Percentiles rank a stretch among this genome's conserved stretches.
Conservation (phyloP, 2,329 filamentous ascomycete genomes). For the Diplodia mutila region DNA sequence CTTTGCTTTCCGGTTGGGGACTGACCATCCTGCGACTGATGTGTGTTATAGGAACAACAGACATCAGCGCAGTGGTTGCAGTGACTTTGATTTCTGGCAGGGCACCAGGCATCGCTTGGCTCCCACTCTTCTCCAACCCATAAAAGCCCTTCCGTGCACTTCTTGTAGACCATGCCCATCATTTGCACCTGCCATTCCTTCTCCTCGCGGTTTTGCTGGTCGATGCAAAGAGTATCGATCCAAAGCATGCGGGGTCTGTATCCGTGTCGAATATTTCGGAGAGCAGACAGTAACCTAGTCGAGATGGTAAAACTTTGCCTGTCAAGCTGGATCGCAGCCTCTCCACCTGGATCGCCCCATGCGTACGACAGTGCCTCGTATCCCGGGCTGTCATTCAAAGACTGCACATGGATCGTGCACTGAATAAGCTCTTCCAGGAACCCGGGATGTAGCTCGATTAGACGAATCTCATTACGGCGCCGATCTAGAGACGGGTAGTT, state of each 20-base stretch:
- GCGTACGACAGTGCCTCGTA: neutral
- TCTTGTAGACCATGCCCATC: neutral
- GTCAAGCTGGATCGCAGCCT: neutral
- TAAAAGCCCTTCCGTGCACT: neutral
- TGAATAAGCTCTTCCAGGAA: neutral
- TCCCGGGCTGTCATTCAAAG: neutral
- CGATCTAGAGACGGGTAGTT: neutral
- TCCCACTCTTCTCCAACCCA: slow-evolving; percentile 1
- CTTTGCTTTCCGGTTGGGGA: too few relatives aligned
- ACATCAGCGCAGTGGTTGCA: neutral
- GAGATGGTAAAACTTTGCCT: neutral
- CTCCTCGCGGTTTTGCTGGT: neutral
- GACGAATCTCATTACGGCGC: neutral
- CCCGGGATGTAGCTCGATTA: neutral
- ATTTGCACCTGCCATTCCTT: neutral
- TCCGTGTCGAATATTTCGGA: neutral
- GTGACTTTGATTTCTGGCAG: neutral
- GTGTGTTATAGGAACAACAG: neutral
- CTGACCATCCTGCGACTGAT: neutral
- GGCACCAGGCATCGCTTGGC: neutral
- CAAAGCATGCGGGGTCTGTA: neutral
- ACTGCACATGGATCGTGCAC: neutral
- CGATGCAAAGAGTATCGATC: neutral
- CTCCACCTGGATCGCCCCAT: neutral
- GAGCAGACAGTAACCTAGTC: neutral